Evolutionary conservation across 2,329 filamentous ascomycete genomes (phyloP), one percentile per base, ranked within the genome.

Genomic region (Colletotrichum spaethianum): DNA sequence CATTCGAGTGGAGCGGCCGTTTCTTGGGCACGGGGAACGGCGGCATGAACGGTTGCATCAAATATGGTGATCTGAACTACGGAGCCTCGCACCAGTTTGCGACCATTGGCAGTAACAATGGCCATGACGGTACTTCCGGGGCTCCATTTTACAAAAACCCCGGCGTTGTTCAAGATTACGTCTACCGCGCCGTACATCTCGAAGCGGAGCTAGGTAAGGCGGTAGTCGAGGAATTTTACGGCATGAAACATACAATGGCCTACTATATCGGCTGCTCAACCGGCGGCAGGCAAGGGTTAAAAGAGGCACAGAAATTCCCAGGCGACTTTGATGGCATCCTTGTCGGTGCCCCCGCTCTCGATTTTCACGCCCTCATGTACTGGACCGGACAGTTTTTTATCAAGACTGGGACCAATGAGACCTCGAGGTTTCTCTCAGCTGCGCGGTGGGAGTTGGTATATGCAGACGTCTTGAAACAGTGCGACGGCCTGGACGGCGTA

Each of bases 271-370:
- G 87, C 33, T 90, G 87, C 75, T 88, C 86, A 0, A 89, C 86
- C 1, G 87, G 88, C 20, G 88, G 88, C 5, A 80, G 87, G 3
- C 87, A 90, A 78, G 88, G 87, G 9, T 78, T 88, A 23, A 86
- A 86, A 63, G 78, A 84, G 23, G 83, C 84, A 0, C 79, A 79
- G 33, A 80, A 82, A 3, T 79, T 82, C 4, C 78, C 83, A 0
- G 79, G 82, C 56, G 82, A 85, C 74, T 90, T 90, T 63, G 88
- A 91, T 73, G 89, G 89, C n/a, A 83, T 88, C 16, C 76, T 91
- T 2, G 85, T 88, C 16, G 87, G 87, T 7, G 78, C 79, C 0
- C 77, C 84, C 36, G 87, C 87, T 0, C 63, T 71, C 3, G 64
- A 71, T 16, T 14, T 71, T 20, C 36, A 52, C 3, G 48, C 40